phyloP scores from a whole-genome alignment of 805 yeast genomes.

The Helenozyma baotianmanensis region DNA sequence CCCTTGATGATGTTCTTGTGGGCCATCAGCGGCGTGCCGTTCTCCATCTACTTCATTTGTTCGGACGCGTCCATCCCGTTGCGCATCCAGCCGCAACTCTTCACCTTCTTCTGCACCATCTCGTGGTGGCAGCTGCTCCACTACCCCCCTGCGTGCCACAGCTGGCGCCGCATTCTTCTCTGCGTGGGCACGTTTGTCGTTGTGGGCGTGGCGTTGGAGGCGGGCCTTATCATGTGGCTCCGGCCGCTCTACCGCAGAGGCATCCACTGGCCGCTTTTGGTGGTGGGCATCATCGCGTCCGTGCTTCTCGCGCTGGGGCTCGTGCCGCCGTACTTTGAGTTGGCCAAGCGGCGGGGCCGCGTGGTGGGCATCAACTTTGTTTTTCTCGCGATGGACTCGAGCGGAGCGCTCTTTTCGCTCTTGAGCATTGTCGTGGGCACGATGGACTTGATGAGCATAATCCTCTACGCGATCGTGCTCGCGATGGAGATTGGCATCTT shows the following conservation, averaged over 20 bases:
- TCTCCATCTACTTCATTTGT: constrained; percentile 76
- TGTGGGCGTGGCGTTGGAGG: constrained; percentile 49
- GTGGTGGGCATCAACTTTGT: constrained; percentile 88
- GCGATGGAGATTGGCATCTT: constrained; percentile 75
- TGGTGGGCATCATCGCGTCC: constrained; percentile 79
- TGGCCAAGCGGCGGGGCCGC: constrained; percentile 71
- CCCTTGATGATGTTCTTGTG: constrained; percentile 85
- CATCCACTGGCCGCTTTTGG: constrained; percentile 72
- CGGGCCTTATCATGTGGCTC: constrained; percentile 69
- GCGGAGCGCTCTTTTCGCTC: constrained; percentile 78
- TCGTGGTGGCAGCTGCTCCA: constrained; percentile 60
- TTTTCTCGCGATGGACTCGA: constrained; percentile 68
- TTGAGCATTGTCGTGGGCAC: constrained; percentile 51
- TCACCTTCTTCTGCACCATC: constrained; percentile 62
- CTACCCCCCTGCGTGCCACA: constrained; percentile 61
- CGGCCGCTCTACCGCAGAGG: constrained; percentile 46
- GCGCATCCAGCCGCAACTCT: constrained; percentile 83
- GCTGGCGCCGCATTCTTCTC: constrained; percentile 30
- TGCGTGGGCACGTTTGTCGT: constrained; percentile 36
- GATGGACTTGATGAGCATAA: constrained; percentile 74
- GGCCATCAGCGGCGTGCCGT: constrained; percentile 71
- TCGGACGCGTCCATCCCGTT: constrained; percentile 70
- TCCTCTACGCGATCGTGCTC: constrained; percentile 70
- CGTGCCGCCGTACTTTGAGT: constrained; percentile 84
- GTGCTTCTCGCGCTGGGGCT: constrained; percentile 71